Base-by-base conservation (phyloP, 495 filamentous ascomycete species). In the Xylaria cubensis region DNA sequence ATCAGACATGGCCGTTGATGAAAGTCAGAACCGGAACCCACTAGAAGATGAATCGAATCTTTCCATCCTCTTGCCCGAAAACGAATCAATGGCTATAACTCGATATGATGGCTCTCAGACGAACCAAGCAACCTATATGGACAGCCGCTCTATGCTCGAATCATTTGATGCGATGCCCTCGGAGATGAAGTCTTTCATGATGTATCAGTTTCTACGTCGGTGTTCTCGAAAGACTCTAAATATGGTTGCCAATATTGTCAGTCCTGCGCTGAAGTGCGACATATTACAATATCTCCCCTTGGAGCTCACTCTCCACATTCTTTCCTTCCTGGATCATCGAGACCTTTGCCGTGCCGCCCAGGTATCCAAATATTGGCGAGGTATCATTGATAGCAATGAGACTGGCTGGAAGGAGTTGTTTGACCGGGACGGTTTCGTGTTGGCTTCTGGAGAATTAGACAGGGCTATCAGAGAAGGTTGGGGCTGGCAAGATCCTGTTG, bases 181-280 rank as follows among this genome's bases (percentile, higher is more conserved):
- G 39, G 90, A 94, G 72, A 86, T 98, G 86, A 94, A 98, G 79
- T 91, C 89, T 0, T 97, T 97, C 77, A 89, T 99, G 76, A 97
- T 98, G 92, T 98, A 95, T 77, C 94, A 98, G 75, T 88, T 99
- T 46, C 86, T 99, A 32, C 90, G 92, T 41, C 89, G 97, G 51
- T 97, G 96, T 80, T 88, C 93, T 7, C 92, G 97, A 73, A 93
- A 93, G 26, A 97, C 95, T 0, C 86, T 99, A 2, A 94, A 94
- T 80, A 91, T 97, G 62, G 92, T 99, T 74, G 94, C 97, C 29
- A 91, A 94, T 73, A 90, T 94, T 44, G 95, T 99, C 70, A 97
- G 97, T 79, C 97, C 97, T 7, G 94, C 95, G n/a, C 82, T 99
- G 72, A 97, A 97, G 81, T 97, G 93, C 77, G 95, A 99, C 78